Evolutionary conservation across 2,329 filamentous ascomycete species (phyloP), one percentile per base, ranked within the genome.

Genomic region (Fusarium solani-melongenae): DNA sequence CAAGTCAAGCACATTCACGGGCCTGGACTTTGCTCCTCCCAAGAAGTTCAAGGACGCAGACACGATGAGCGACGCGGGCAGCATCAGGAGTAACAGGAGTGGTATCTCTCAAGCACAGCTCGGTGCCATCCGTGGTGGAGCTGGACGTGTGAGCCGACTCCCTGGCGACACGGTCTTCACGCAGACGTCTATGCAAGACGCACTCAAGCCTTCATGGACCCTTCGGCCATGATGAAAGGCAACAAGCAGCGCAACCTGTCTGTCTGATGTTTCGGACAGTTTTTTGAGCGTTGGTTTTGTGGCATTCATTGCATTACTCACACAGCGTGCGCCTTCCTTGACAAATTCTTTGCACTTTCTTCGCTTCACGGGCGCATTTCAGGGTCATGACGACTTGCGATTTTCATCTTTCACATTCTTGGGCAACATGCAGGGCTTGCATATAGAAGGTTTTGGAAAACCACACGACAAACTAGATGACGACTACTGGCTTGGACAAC

Each of bases 61-160:
- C 68, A 84, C 77, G 41, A 88, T 87, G 85, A 93, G 91, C 76
- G 91, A 93, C 69, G 86, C 91, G 1, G 91, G 91, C 64, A 92
- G 90, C 78, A 91, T 93, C 75, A 78, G 77, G 67, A 85, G 93
- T 83, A 94, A 94, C 84, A 80, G 79, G 17, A 85, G 93, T 82
- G 94, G 93, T 59, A 91, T 97, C 76, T 97, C 94, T 6, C 87
- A 90, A 5, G 84, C 88, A 60, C 90, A 95, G 79, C 84, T 90
- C 60, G 86, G 91, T 69, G 92, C 94, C 77, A 91, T 98, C 77
- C 93, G 95, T 73, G 89, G 86, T 66, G 95, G 95, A 73, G 95
- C 94, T 53, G 96, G 97, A 78, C 93, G 95, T 71, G 90, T 98
- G 73, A 96, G 94, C 80, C 91, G 93, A 58, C 88, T 98, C 69